Percentiles rank a stretch among this genome's conserved stretches.
phyloP scores from a whole-genome alignment of 768 basidiomycete species.

The Amanita molliuscula region DNA sequence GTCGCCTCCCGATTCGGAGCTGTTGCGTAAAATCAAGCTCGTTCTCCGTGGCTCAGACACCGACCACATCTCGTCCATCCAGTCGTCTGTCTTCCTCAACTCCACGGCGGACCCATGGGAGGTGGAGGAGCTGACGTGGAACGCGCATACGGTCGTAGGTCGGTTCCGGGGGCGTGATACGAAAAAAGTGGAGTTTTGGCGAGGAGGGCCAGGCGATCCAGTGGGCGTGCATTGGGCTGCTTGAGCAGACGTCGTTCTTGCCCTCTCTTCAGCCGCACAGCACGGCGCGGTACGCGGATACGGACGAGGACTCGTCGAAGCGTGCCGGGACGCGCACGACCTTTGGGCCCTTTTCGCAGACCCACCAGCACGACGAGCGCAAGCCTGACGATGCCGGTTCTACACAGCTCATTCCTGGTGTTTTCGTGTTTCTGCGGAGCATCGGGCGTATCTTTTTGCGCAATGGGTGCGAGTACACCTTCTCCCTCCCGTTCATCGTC shows the following conservation, averaged over 20 bases:
- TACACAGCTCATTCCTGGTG: constrained; percentile 36
- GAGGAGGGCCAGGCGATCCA: constrained; percentile 65
- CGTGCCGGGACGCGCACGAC: constrained; percentile 22
- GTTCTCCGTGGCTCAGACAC: constrained; percentile 38
- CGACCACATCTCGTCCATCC: constrained; percentile 28
- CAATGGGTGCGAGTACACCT: constrained; percentile 67
- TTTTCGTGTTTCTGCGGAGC: constrained; percentile 72
- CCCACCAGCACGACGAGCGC: constrained; percentile 29
- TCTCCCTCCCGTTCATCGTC: constrained; percentile 74
- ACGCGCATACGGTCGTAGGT: constrained; percentile 50
- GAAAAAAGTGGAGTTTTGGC: constrained; percentile 66
- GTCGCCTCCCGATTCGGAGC: constrained; percentile 21
- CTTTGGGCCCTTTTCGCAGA: constrained; percentile 44
- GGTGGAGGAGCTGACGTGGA: constrained; percentile 68
- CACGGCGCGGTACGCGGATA: constrained; percentile 17
- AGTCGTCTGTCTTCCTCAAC: constrained; percentile 27
- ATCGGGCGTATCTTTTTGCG: constrained; percentile 61
- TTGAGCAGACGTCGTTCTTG: constrained; percentile 38
- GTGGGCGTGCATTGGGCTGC: constrained; percentile 68
- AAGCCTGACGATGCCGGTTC: constrained; percentile 26
- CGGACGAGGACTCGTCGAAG: constrained; percentile 19
- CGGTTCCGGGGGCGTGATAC: constrained; percentile 56
- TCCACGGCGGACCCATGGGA: constrained; percentile 28
- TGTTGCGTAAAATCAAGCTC: constrained; percentile 48
- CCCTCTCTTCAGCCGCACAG: constrained; percentile 17